Percentiles rank a stretch among this genome's conserved stretches.
phyloP scores from a whole-genome alignment of 306 rosid genomes.

The Malus domestica region DNA sequence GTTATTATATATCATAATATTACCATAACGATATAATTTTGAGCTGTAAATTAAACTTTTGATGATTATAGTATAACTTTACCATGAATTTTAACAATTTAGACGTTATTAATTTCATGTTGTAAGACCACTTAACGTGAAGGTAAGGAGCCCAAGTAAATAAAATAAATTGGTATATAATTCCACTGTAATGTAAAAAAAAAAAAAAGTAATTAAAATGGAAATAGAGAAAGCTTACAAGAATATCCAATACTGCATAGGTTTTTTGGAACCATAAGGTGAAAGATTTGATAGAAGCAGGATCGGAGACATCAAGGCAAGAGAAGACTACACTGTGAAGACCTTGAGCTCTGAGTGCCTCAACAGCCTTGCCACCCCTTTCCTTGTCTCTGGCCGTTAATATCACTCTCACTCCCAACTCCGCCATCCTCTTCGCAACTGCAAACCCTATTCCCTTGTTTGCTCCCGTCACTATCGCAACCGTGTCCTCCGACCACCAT shows the following conservation, averaged over 20 bases:
- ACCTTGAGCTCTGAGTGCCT: slow-evolving; percentile 36
- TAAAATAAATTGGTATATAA: neutral
- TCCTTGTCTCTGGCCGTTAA: slow-evolving; percentile 56
- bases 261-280: slow-evolving; percentile 38
- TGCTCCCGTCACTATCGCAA: slow-evolving; percentile 82
- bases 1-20: too few species aligned
- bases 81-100: neutral
- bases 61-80: too few species aligned
- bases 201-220: too few species aligned
- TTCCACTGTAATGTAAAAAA: too few species aligned
- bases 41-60: too few species aligned
- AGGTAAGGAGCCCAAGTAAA: too few species aligned
- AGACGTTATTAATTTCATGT: too few species aligned
- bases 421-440: slow-evolving; percentile 54
- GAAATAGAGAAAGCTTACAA: slow-evolving; percentile 17
- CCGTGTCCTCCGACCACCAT: slow-evolving; percentile 82
- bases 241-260: slow-evolving; percentile 65
- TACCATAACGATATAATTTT: too few species aligned
- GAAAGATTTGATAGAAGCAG: slow-evolving; percentile 47
- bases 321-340: slow-evolving; percentile 31
- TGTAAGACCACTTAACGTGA: neutral
- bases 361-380: slow-evolving; percentile 54
- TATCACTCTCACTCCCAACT: slow-evolving; percentile 56
- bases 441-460: slow-evolving; percentile 87
- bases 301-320: slow-evolving; percentile 62